These are phyloP conservation scores for Coemansia sp. DNA, from an alignment of 192 early-diverging fungal genomes.

Conservation along the genomic window DNA sequence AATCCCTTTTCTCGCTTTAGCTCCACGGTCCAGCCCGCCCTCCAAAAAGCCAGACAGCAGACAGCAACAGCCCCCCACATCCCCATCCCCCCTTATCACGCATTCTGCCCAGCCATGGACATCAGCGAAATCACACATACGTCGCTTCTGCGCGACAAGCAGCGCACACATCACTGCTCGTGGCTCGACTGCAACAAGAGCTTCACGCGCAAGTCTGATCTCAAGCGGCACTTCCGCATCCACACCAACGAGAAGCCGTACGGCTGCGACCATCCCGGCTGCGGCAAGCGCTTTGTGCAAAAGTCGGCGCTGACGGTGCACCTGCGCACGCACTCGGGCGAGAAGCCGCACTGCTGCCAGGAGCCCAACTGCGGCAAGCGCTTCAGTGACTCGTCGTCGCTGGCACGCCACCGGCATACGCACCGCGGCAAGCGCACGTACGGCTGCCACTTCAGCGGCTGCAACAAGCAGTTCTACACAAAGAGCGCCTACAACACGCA, in stretches of 20 bases:
- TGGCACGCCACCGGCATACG: conserved; percentile 74
- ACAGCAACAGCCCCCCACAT: background rate
- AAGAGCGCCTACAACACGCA: conserved; percentile 45
- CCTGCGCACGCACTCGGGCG: conserved; percentile 74
- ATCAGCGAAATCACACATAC: conserved; percentile 41
- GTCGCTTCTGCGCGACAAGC: conserved; percentile 36
- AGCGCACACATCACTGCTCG: conserved; percentile 53
- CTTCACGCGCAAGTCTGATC: conserved; percentile 71
- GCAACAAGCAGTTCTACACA: conserved; percentile 54
- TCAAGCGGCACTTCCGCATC: conserved; percentile 74
- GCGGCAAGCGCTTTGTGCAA: conserved; percentile 85
- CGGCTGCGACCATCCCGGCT: conserved; percentile 61
- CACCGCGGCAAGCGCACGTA: conserved; percentile 80
- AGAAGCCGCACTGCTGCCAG: conserved; percentile 72
- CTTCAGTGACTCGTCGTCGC: conserved; percentile 78
- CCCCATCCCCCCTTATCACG: background rate
- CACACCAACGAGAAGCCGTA: conserved; percentile 82
- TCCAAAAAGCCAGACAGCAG: no score
- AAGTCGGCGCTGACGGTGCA: conserved; percentile 81
- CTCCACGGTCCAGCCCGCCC: no score
- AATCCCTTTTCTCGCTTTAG: no score
- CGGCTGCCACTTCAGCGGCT: conserved; percentile 55
- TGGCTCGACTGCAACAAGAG: conserved; percentile 65
- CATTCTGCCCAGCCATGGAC: conserved; percentile 22
- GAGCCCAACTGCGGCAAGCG: conserved; percentile 68